phyloP scores from a whole-genome alignment of 257 asterid genomes.

The Penstemon barbatus region DNA sequence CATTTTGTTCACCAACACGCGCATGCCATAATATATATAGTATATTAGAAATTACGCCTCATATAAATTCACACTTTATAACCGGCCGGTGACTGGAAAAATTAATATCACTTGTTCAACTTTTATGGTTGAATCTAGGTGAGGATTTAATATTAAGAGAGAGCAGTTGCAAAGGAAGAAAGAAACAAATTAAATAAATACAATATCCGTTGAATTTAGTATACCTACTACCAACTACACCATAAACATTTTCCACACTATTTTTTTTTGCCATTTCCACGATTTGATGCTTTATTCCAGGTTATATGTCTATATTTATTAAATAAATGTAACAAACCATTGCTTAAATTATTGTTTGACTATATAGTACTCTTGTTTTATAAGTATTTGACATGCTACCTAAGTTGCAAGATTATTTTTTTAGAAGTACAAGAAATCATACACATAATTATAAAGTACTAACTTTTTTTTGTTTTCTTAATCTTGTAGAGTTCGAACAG shows the following conservation, averaged over 20 bases:
- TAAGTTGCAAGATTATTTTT: background rate
- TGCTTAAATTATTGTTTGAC: constrained; percentile 27
- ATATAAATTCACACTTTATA: background rate
- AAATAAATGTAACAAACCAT: background rate
- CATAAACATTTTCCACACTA: constrained; percentile 2
- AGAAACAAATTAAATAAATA: constrained; percentile 30
- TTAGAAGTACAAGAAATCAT: background rate
- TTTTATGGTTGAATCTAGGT: constrained; percentile 22
- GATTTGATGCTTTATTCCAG: background rate
- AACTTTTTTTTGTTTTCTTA: background rate
- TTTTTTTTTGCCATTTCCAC: background rate
- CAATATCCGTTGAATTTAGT: constrained; percentile 31
- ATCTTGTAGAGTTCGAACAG: too few species aligned
- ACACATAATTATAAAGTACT: background rate
- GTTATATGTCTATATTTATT: background rate
- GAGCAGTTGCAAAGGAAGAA: constrained; percentile 31
- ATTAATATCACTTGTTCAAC: background rate
- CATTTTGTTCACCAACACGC: too few species aligned
- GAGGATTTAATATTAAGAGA: background rate
- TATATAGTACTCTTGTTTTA: background rate
- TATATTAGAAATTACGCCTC: background rate
- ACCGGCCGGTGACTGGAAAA: background rate
- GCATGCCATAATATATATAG: too few species aligned
- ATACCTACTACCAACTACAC: constrained; percentile 40
- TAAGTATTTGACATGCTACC: background rate